A percentile compares a stretch with the other conserved stretches of the same genome.
phyloP scores from a whole-genome alignment of 352 stramenopile genomes.

The Phytophthora palmivora region DNA sequence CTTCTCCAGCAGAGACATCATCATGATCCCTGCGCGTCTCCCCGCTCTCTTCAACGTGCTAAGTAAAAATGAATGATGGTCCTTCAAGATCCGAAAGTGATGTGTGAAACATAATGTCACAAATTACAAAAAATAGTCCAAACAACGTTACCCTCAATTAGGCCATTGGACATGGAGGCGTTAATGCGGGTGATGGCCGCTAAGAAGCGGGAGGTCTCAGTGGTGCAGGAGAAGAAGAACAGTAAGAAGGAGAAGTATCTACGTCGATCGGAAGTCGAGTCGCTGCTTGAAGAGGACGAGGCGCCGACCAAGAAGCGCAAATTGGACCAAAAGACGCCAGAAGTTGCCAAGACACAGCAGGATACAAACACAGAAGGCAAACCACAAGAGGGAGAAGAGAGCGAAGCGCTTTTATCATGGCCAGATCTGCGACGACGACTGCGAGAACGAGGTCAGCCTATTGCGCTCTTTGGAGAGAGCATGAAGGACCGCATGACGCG shows the following conservation, averaged over 20 bases:
- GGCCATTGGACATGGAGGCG: slow-evolving; percentile 60
- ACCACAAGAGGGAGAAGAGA: slow-evolving; percentile 14
- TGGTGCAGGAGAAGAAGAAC: slow-evolving; percentile 56
- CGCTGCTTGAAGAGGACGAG: slow-evolving; percentile 48
- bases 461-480: slow-evolving; percentile 91
- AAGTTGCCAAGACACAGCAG: slow-evolving; percentile 4
- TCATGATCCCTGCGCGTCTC: slow-evolving; percentile 27
- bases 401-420: slow-evolving; percentile 57
- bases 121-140: slow-evolving; percentile 13
- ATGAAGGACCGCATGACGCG: slow-evolving; percentile 66
- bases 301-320: slow-evolving; percentile 54
- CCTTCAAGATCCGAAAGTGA: slow-evolving; percentile 10
- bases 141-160: too few relatives aligned
- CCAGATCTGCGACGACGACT: slow-evolving; percentile 84
- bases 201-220: slow-evolving; percentile 83
- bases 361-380: slow-evolving; percentile 3
- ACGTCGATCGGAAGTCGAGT: slow-evolving; percentile 77
- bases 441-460: slow-evolving; percentile 78
- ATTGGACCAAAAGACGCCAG: slow-evolving; percentile 23
- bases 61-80: slow-evolving; percentile 16
- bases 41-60: slow-evolving; percentile 10
- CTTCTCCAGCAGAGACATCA: slow-evolving; percentile 88
- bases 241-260: slow-evolving; percentile 81
- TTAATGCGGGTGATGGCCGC: slow-evolving; percentile 77
- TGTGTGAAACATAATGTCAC: background rate